phyloP scores from a whole-genome alignment of 2,329 filamentous ascomycete genomes.

The Penicillium vulpinum region DNA sequence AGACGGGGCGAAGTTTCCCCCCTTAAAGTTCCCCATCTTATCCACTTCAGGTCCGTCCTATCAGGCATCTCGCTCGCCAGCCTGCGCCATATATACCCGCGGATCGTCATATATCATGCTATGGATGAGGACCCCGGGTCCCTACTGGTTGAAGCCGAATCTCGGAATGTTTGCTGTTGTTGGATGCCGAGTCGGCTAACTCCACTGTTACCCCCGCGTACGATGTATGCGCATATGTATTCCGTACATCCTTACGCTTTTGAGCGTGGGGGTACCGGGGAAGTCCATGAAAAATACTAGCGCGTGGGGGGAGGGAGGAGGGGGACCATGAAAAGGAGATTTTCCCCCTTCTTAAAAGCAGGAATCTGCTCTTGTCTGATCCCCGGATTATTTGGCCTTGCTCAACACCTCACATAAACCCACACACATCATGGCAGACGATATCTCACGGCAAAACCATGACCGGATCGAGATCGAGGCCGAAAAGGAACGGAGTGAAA shows the following conservation, averaged over 20 bases:
- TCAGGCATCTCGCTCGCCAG: neutral
- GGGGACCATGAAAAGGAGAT: neutral
- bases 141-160: neutral
- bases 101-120: neutral
- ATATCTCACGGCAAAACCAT: conserved; percentile 19
- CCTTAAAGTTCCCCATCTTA: neutral
- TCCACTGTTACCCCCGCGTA: conserved; percentile 8
- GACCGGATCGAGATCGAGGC: conserved; percentile 16
- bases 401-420: no score
- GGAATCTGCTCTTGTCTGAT: neutral
- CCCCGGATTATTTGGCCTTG: neutral
- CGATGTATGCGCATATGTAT: no score
- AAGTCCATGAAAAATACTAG: conserved; percentile 4
- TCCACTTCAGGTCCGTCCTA: no score
- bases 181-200: neutral
- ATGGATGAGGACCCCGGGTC: neutral
- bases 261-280: conserved; percentile 11
- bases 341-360: neutral
- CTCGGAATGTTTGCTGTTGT: neutral
- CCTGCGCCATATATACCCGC: neutral
- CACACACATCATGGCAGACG: conserved; percentile 21
- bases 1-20: neutral
- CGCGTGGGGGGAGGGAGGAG: conserved; percentile 8
- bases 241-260: no score
- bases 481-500: conserved; percentile 21